A percentile compares a stretch with the other conserved stretches of the same genome.
phyloP scores from a whole-genome alignment of 2,329 filamentous ascomycete species.

The Penicillium sp. region DNA sequence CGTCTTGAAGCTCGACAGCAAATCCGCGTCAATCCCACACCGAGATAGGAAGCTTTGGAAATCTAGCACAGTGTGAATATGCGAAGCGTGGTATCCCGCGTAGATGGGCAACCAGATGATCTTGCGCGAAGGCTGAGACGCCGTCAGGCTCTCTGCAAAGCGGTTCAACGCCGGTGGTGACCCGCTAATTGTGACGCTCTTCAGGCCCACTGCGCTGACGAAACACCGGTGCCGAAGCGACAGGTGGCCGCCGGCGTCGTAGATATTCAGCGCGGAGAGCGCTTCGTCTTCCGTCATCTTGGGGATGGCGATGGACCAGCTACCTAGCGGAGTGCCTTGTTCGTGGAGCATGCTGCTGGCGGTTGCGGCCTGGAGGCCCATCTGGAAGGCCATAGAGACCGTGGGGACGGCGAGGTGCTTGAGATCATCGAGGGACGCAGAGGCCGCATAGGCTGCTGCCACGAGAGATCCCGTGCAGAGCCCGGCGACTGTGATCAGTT shows the following conservation, averaged over 20 bases:
- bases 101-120: not conserved
- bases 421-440: not conserved
- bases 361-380: not conserved
- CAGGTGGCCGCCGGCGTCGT: not conserved
- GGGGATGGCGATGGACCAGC: conserved; percentile 6
- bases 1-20: not conserved
- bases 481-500: not conserved
- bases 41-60: not conserved
- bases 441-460: conserved; percentile 3
- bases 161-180: not conserved
- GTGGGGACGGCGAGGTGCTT: not conserved
- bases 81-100: not conserved
- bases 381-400: not conserved
- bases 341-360: not conserved
- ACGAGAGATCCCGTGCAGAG: conserved; percentile 4
- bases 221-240: not conserved
- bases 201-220: not conserved
- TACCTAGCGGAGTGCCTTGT: not conserved
- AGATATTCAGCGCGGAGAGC: not conserved
- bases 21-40: not conserved
- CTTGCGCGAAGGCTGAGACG: not conserved
- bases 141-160: not conserved
- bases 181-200: not conserved
- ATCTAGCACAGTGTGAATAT: not conserved
- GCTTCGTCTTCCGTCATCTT: conserved; percentile 4